Conservation (phyloP, 495 filamentous ascomycete species). For the Glarea lozoyensis region DNA sequence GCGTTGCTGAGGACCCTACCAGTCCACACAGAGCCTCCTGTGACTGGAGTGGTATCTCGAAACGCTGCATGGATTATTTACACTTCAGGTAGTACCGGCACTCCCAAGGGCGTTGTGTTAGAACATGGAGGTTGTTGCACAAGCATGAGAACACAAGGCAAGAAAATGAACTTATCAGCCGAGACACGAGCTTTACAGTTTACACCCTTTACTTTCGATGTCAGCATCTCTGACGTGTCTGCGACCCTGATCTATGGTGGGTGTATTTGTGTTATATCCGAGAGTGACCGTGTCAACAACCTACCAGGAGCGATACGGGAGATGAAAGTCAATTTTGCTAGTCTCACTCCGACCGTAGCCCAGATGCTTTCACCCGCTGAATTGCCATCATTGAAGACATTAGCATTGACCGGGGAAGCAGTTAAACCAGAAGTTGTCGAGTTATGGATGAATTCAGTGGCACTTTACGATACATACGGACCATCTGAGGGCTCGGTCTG, state of each 20-base stretch:
- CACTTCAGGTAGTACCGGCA: slow-evolving; percentile 23
- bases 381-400: slow-evolving; percentile 30
- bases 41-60: not conserved
- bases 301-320: slow-evolving; percentile 23
- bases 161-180: not conserved
- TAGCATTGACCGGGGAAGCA: slow-evolving; percentile 42
- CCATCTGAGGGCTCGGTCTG: not conserved
- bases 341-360: slow-evolving; percentile 39
- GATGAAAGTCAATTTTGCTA: slow-evolving; percentile 24
- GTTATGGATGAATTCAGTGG: not conserved
- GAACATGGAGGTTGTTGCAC: not conserved
- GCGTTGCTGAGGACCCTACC: not conserved
- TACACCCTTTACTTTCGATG: slow-evolving; percentile 51
- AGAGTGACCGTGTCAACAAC: slow-evolving; percentile 22
- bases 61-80: slow-evolving; percentile 15
- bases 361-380: slow-evolving; percentile 32
- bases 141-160: not conserved
- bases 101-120: slow-evolving; percentile 23
- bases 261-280: slow-evolving; percentile 39
- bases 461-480: not conserved
- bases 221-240: slow-evolving; percentile 78
- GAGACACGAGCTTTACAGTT: slow-evolving; percentile 2
- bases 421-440: not conserved
- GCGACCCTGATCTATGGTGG: slow-evolving; percentile 60
- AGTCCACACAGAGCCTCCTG: not conserved